Evolutionary conservation across 2,329 filamentous ascomycete genomes (phyloP).

Genomic region (Aspergillus pseudonomiae): DNA sequence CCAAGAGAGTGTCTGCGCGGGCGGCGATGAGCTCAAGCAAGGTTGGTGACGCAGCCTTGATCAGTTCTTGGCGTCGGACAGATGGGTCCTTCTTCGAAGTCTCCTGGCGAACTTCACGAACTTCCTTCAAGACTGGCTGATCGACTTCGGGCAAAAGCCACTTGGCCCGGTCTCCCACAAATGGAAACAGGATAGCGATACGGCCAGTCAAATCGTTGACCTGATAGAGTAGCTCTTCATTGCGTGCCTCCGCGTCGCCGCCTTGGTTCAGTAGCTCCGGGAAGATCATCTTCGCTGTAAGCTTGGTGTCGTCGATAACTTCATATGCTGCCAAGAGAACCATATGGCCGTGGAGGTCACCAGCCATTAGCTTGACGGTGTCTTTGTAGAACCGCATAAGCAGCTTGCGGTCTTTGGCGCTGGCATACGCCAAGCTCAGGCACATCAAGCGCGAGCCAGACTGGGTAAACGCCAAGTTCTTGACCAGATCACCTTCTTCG

Average conservation of each 20-base stretch:
- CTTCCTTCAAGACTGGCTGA: constrained; percentile 71
- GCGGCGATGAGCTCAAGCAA: constrained; percentile 74
- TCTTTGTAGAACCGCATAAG: constrained; percentile 90
- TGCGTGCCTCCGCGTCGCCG: constrained; percentile 37
- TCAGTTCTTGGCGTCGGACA: constrained; percentile 73
- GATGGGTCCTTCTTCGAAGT: constrained; percentile 93
- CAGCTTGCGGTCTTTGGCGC: constrained; percentile 88
- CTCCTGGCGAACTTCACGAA: constrained; percentile 75
- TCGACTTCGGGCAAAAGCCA: constrained; percentile 68
- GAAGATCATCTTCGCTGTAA: constrained; percentile 83
- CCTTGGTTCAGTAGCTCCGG: constrained; percentile 80
- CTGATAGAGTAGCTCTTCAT: constrained; percentile 49
- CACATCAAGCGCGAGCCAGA: constrained; percentile 82
- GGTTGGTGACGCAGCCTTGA: constrained; percentile 71
- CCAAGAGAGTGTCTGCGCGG: constrained; percentile 68
- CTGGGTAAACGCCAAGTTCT: constrained; percentile 95
- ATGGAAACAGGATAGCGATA: constrained; percentile 76
- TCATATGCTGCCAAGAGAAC: constrained; percentile 86
- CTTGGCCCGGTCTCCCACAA: constrained; percentile 64
- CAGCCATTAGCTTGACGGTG: constrained; percentile 81
- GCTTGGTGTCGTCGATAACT: constrained; percentile 90
- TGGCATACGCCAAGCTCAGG: constrained; percentile 79
- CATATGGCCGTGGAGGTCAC: constrained; percentile 75
- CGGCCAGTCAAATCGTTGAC: constrained; percentile 54
- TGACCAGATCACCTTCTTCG: constrained; percentile 83